A percentile compares a stretch with the other conserved stretches of the same genome.
Conservation (phyloP, 2,329 filamentous ascomycete species). For the Diaporthe australafricana region DNA sequence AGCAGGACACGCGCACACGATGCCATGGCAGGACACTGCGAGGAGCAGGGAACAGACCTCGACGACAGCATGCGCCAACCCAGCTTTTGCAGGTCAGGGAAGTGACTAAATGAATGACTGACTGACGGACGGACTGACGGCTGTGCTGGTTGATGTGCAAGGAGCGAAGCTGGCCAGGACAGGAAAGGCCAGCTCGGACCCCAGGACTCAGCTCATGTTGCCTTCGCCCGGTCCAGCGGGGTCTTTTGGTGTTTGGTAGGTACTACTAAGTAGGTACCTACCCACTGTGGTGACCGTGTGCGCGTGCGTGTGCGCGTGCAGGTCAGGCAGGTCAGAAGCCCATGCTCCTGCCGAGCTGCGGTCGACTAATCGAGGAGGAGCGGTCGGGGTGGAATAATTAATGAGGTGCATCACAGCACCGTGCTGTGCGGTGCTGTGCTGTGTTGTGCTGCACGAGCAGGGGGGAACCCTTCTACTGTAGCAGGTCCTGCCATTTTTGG, state of each 20-base stretch:
- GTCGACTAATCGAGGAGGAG: neutral
- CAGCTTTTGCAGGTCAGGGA: neutral
- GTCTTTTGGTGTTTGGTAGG: too few relatives aligned
- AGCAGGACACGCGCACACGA: neutral
- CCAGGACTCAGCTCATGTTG: constrained; percentile 12
- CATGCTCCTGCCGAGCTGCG: too few relatives aligned
- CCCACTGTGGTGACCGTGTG: neutral
- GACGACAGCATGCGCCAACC: constrained; percentile 12
- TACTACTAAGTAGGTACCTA: too few relatives aligned
- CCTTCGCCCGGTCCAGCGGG: neutral
- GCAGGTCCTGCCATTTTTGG: constrained; percentile 4
- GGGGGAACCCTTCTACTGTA: constrained; percentile 24
- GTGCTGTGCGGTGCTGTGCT: too few relatives aligned
- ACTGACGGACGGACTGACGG: neutral
- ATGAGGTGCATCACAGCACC: neutral
- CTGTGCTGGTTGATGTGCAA: neutral
- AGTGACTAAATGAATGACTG: too few relatives aligned
- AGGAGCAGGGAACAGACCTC: neutral
- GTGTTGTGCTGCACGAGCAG: neutral
- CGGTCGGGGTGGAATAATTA: neutral
- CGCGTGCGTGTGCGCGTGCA: neutral
- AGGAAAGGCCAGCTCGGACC: neutral
- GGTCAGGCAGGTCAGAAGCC: neutral
- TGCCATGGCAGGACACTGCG: constrained; percentile 23
- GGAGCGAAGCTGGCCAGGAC: neutral